Evolutionary conservation across 2,329 filamentous ascomycete genomes (phyloP), one percentile per base, ranked within the genome.

Genomic region (Sarocladium strictum): DNA sequence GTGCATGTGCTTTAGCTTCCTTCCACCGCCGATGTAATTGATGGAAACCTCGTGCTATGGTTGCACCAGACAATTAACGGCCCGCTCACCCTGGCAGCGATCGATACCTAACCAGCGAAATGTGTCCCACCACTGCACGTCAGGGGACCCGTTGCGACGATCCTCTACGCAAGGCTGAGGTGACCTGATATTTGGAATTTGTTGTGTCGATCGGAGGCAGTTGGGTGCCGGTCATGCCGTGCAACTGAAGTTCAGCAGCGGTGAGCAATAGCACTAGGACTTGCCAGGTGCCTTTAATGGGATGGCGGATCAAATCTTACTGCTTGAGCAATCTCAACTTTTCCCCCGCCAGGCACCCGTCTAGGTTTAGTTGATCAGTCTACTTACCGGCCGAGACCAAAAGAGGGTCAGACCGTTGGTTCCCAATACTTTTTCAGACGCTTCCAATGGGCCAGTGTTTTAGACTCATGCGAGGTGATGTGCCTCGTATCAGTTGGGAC

Each of bases 401-500:
- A 47, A 23, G 23, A 11, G 43, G n/a, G 17, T 17, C 9, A 47
- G 43, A n/a, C 14, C 23, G 3, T 27, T 5, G 24, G 23, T 24
- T 10, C 11, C 10, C 24, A 17, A 47, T 23, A 23, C 24, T 29
- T 29, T 47, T 47, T 29, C 23, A 10, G 23, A 17, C 43, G 4
- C 24, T 47, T 23, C 7, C 10, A n/a, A 15, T 23, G 43, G 24
- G 12, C 23, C 21, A 24, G 14, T 35, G 47, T 35, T 29, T 51
- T 33, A 33, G 27, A 33, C 27, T 32, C 47, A 33, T 35, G 27
- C 24, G 26, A 35, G 47, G 47, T 21, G 27, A 51, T 32, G 47
- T 51, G 47, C 47, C 47, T 51, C 47, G 47, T 51, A 51, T 51
- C 47, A 19, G n/a, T 21, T 33, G 27, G 27, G 47, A 3, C 24